Evolutionary conservation across 2,329 filamentous ascomycete genomes (phyloP), one percentile per base, ranked within the genome.

Genomic region (Atkinsonella hypoxylon): DNA sequence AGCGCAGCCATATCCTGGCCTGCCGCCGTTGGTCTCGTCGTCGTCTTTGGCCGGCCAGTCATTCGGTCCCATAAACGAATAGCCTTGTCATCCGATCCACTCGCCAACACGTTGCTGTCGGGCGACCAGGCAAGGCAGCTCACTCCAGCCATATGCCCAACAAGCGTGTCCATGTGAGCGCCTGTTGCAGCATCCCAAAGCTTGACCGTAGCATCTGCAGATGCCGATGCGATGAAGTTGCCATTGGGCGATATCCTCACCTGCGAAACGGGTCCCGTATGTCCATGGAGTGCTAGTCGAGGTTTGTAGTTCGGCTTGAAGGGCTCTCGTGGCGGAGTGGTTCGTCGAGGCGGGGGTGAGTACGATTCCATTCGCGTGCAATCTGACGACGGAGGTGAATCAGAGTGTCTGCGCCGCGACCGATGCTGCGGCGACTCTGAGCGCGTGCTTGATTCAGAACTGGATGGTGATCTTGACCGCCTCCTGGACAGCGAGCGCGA

Each of bases 101-200:
- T 91, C 4, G 91, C 93, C 45, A 98, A 77, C 2, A 87, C 88
- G 58, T 83, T 83, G 54, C 85, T 89, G 65, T 97, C 89, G 0
- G 91, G 90, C 53, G 85, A 85, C 93, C 93, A 98, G n/a, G 90
- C 84, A 45, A 98, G 77, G 39, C 89, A 91, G 32, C 87, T 95
- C 17, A 98, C 82, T 54, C 93, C 93, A 0, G 91, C 90, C 63
- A 96, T 79, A 69, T 98, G 93, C 7, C 90, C 93, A 61, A 95
- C 87, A 22, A 98, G 80, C 0, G 89, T 95, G 61, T 95, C 87
- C 64, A 91, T 81, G 54, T 93, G 83, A 51, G 76, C 78, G 45
- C 90, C 91, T 0, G 85, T 90, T 0, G 69, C 66, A 1, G 87
- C 82, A 63, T 90, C 82, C 90, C 93, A 98, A 53, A 97, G 83